Evolutionary conservation across 805 yeast genomes (phyloP), one percentile per base, ranked within the genome.

Genomic region (Myxozyma vanderwaltii): DNA sequence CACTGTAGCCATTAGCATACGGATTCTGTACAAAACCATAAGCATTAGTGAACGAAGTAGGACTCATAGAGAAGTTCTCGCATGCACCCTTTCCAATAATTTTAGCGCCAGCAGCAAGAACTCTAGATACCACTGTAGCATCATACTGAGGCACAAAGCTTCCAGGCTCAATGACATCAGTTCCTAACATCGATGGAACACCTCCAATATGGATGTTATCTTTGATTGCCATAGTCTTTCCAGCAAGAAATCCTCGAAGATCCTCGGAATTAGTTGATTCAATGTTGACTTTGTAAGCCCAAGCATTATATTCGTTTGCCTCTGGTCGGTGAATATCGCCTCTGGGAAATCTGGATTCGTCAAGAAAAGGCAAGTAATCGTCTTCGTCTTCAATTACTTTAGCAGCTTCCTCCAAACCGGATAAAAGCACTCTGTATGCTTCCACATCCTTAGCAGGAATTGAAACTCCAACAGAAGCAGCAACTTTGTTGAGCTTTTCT

Each of bases 1-100:
- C 70, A 10, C 75, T 73, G 33, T 64, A 70, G 64, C 68, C 75
- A 61, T 55, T 63, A 35, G 71, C 72, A 67, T 59, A 69, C 17
- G 85, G 85, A 63, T 82, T 81, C 31, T 72, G 66, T 7, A 79
- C 76, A 33, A 77, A 69, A 0, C 83, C 84, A 47, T 74, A 70
- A n/a, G 72, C 65, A 17, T 77, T 67, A 2, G 77, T 71, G 62
- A 72, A 71, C 24, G 72, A 69, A 17, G 74, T 68, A 2, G 75
- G 71, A 17, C 72, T 71, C 59, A 71, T 65, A 55, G 76, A 75
- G 38, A 72, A 69, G 51, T 75, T 73, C 56, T 75, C 78, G 64
- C 78, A 75, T 10, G 73, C 73, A 3, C 76, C 71, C 19, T 70
- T 69, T 19, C 78, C 77, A 33, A 68, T 64, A 41, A 74, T 66